A percentile compares a stretch with the other conserved stretches of the same genome.
These are phyloP conservation scores for Candida vartiovaarae DNA, from an alignment of 805 yeast genomes.

Conservation along the genomic window DNA sequence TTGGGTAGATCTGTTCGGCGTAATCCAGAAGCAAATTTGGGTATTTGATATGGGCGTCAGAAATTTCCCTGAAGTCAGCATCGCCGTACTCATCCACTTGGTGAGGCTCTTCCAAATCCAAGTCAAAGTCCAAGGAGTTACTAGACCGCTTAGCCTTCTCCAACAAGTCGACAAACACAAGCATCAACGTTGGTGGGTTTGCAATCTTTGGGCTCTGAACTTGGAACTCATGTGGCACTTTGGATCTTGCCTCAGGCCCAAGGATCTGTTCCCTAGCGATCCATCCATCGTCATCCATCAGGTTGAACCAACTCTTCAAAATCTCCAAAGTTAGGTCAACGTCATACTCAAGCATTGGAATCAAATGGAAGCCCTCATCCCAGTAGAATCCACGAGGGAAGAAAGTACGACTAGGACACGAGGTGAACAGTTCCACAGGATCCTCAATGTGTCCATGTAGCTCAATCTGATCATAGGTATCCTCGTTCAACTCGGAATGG, in stretches of 20 bases:
- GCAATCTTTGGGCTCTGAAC: conserved; percentile 87
- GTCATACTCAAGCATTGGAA: conserved; percentile 79
- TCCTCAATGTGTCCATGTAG: conserved; percentile 58
- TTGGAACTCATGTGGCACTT: conserved; percentile 78
- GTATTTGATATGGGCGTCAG: conserved; percentile 46
- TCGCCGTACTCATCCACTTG: conserved; percentile 21
- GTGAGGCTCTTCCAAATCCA: conserved; percentile 27
- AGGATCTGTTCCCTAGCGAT: conserved; percentile 92
- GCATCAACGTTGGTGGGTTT: conserved; percentile 90
- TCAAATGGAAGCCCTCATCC: conserved; percentile 96
- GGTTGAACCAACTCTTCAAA: conserved; percentile 76
- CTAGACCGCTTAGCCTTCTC: conserved; percentile 32
- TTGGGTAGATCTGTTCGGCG: conserved; percentile 66
- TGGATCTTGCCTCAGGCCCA: conserved; percentile 83
- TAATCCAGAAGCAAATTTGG: conserved; percentile 55
- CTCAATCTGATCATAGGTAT: conserved; percentile 49
- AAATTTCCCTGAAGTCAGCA: conserved; percentile 27
- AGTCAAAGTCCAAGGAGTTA: conserved; percentile 8
- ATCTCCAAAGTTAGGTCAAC: conserved; percentile 75
- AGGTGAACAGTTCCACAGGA: conserved; percentile 68
- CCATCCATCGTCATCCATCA: conserved; percentile 92
- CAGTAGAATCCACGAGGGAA: conserved; percentile 97
- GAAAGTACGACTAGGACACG: conserved; percentile 88
- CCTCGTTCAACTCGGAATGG: conserved; percentile 58
- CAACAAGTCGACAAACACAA: conserved; percentile 55